Conservation (phyloP, 2,329 filamentous ascomycete species). For the Aureobasidium leucospermi region DNA sequence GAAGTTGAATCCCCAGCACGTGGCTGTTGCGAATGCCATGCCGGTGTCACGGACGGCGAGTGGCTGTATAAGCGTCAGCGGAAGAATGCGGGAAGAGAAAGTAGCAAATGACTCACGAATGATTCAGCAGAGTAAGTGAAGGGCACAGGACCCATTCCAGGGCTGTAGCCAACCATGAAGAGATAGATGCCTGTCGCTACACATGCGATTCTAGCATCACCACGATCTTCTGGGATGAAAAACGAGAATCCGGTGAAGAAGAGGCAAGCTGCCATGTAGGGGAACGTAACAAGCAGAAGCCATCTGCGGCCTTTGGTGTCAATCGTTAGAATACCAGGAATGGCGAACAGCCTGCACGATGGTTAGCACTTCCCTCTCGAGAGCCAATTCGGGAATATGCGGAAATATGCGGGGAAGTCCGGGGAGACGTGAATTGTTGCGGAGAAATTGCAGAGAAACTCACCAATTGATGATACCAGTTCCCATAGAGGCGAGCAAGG, state of each 20-base stretch:
- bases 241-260: constrained; percentile 46
- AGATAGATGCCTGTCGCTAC: constrained; percentile 32
- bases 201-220: constrained; percentile 26
- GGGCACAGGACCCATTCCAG: constrained; percentile 37
- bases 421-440: too few species aligned
- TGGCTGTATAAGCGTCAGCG: constrained; percentile 26
- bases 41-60: constrained; percentile 38
- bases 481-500: constrained; percentile 26
- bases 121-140: constrained; percentile 40
- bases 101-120: constrained; percentile 23
- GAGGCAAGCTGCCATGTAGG: constrained; percentile 39
- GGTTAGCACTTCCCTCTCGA: too few species aligned
- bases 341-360: constrained; percentile 26
- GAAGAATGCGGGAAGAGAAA: constrained; percentile 10
- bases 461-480: constrained; percentile 26
- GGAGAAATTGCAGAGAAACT: constrained; percentile 9
- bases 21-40: constrained; percentile 43
- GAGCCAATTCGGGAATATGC: too few species aligned
- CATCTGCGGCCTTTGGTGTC: constrained; percentile 39
- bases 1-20: constrained; percentile 40
- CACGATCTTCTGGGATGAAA: constrained; percentile 15
- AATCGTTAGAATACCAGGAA: constrained; percentile 36
- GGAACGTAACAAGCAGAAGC: constrained; percentile 37
- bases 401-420: too few species aligned
- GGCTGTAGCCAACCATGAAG: constrained; percentile 47